A percentile compares a stretch with the other conserved stretches of the same genome.
Conservation (phyloP, 805 yeast genomes). For the Candida parachauliodes region DNA sequence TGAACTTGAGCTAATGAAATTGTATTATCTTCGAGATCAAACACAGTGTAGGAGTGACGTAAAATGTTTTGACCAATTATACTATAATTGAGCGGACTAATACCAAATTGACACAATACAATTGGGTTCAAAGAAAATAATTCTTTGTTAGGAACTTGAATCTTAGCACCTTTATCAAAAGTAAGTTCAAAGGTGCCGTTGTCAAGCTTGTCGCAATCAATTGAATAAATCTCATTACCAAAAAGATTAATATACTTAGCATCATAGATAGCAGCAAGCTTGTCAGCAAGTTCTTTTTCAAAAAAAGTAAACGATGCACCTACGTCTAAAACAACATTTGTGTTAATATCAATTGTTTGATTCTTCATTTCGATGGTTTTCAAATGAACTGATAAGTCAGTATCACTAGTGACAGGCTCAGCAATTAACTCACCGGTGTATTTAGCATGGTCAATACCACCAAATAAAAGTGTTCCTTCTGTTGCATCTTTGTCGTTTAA, state of each 20-base stretch:
- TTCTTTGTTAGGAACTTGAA: constrained; percentile 45
- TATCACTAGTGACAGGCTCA: neutral
- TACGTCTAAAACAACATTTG: constrained; percentile 29
- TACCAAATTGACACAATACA: constrained; percentile 17
- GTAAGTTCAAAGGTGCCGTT: neutral
- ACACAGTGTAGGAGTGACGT: constrained; percentile 61
- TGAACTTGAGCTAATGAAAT: constrained; percentile 48
- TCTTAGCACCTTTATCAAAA: constrained; percentile 16
- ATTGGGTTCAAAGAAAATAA: constrained; percentile 24
- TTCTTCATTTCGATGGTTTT: constrained; percentile 28
- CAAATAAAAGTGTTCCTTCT: constrained; percentile 28
- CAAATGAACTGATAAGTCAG: constrained; percentile 40
- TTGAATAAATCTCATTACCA: constrained; percentile 3
- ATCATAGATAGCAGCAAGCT: neutral
- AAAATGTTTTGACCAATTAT: constrained; percentile 63
- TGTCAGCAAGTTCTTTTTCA: constrained; percentile 27
- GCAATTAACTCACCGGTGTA: constrained; percentile 19
- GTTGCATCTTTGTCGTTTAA: constrained; percentile 21
- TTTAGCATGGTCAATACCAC: constrained; percentile 30
- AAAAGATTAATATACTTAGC: constrained; percentile 1
- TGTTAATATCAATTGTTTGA: constrained; percentile 13
- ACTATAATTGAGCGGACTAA: constrained; percentile 5
- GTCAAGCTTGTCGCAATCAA: neutral
- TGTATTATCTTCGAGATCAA: constrained; percentile 54
- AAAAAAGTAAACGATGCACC: constrained; percentile 40